A percentile compares a stretch with the other conserved stretches of the same genome.
phyloP scores from a whole-genome alignment of 192 early-diverging fungal genomes.

The Paraglomus brasilianum region DNA sequence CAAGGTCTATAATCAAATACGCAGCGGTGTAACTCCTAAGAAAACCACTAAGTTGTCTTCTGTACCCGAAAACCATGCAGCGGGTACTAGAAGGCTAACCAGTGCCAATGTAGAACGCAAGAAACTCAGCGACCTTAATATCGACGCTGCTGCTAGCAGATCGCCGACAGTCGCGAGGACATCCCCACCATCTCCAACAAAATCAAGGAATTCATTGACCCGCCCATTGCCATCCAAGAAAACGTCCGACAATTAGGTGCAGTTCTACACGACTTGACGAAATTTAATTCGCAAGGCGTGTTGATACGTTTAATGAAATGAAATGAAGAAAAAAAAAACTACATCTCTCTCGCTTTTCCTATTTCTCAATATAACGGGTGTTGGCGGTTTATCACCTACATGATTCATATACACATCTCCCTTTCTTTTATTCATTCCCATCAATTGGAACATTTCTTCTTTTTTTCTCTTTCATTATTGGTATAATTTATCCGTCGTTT shows the following conservation, averaged over 20 bases:
- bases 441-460: too few species aligned
- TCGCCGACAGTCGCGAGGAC: neutral
- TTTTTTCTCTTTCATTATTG: too few species aligned
- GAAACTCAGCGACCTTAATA: conserved; percentile 5
- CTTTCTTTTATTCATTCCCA: too few species aligned
- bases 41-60: neutral
- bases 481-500: too few species aligned
- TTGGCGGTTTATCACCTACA: too few species aligned
- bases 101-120: neutral
- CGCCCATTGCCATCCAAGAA: conserved; percentile 28
- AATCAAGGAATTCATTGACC: conserved; percentile 15
- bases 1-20: conserved; percentile 14
- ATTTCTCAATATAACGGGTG: neutral
- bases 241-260: too few species aligned
- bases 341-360: too few species aligned
- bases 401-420: too few species aligned
- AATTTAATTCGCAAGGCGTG: neutral
- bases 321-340: neutral
- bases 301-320: neutral
- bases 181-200: neutral
- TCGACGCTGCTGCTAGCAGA: conserved; percentile 1
- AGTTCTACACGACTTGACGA: neutral
- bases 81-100: neutral
- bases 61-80: conserved; percentile 1
- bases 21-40: conserved; percentile 17